Percentiles rank a stretch among this genome's conserved stretches.
phyloP scores from a whole-genome alignment of 352 stramenopile species.

The Pythium aquatile region DNA sequence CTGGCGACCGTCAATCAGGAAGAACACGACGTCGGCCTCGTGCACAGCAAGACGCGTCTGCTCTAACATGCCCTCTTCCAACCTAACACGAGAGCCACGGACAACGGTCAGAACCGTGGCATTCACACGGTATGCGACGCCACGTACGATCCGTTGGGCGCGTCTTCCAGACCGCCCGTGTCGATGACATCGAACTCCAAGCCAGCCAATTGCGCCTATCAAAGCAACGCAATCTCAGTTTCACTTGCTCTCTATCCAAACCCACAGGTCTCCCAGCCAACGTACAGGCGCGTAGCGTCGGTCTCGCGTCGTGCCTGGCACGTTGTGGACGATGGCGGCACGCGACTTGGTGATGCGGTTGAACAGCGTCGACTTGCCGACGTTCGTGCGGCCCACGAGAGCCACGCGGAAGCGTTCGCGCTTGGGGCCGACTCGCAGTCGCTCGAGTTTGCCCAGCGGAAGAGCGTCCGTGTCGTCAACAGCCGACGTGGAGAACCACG shows the following conservation, averaged over 20 bases:
- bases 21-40: constrained; percentile 78
- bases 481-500: constrained; percentile 9
- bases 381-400: constrained; percentile 82
- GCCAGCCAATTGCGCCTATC: constrained; percentile 48
- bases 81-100: constrained; percentile 11
- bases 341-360: constrained; percentile 81
- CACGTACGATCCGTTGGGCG: constrained; percentile 48
- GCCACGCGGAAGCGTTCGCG: constrained; percentile 70
- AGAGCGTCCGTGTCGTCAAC: constrained; percentile 12
- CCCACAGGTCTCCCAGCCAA: not conserved
- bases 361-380: constrained; percentile 86
- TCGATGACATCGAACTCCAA: constrained; percentile 84
- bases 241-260: no score
- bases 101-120: not conserved
- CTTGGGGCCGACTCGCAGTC: constrained; percentile 29
- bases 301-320: constrained; percentile 76
- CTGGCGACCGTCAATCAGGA: constrained; percentile 76
- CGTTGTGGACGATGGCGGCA: constrained; percentile 80
- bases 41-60: constrained; percentile 75
- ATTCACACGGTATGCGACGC: not conserved
- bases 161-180: constrained; percentile 76
- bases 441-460: constrained; percentile 35
- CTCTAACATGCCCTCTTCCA: constrained; percentile 79
- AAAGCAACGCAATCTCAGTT: no score
- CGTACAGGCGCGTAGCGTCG: constrained; percentile 58